phyloP scores from a whole-genome alignment of 352 stramenopile species.

The Pythium scleroteichum region DNA sequence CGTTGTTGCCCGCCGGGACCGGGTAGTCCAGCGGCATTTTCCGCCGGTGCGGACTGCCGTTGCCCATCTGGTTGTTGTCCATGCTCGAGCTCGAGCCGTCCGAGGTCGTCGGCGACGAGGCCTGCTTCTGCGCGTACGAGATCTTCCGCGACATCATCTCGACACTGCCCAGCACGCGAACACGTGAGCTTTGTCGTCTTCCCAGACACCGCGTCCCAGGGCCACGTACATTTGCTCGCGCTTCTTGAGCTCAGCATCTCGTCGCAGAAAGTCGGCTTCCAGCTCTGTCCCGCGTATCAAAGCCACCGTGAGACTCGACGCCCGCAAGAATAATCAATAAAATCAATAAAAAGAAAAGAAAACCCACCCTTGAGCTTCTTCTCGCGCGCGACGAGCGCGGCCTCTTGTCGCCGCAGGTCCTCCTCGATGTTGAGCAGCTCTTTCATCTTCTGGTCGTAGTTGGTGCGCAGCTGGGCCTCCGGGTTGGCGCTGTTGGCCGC shows the following conservation, averaged over 20 bases:
- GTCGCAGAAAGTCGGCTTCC: slow-evolving; percentile 75
- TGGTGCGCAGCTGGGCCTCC: slow-evolving; percentile 75
- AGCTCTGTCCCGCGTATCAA: slow-evolving; percentile 50
- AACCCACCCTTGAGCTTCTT: slow-evolving; percentile 80
- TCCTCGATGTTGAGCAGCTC: slow-evolving; percentile 84
- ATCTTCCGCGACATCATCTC: slow-evolving; percentile 82
- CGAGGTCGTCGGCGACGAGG: slow-evolving; percentile 68
- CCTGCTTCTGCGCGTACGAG: slow-evolving; percentile 60
- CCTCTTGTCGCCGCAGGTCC: slow-evolving; percentile 82
- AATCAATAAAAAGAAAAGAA: neutral
- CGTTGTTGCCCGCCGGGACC: slow-evolving; percentile 32
- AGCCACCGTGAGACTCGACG: too few species aligned
- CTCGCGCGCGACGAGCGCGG: slow-evolving; percentile 78
- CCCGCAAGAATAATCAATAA: neutral
- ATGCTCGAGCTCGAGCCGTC: slow-evolving; percentile 76
- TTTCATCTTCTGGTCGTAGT: slow-evolving; percentile 89
- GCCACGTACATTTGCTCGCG: slow-evolving; percentile 72
- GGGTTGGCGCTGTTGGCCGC: slow-evolving; percentile 53
- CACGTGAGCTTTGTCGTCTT: neutral
- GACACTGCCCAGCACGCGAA: slow-evolving; percentile 36
- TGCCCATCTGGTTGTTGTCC: slow-evolving; percentile 56
- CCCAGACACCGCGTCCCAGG: too few species aligned
- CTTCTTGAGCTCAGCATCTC: slow-evolving; percentile 84
- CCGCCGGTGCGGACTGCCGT: slow-evolving; percentile 23
- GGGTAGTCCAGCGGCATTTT: slow-evolving; percentile 25